phyloP scores from a whole-genome alignment of 768 basidiomycete species.

The Amanita pseudoporphyria region DNA sequence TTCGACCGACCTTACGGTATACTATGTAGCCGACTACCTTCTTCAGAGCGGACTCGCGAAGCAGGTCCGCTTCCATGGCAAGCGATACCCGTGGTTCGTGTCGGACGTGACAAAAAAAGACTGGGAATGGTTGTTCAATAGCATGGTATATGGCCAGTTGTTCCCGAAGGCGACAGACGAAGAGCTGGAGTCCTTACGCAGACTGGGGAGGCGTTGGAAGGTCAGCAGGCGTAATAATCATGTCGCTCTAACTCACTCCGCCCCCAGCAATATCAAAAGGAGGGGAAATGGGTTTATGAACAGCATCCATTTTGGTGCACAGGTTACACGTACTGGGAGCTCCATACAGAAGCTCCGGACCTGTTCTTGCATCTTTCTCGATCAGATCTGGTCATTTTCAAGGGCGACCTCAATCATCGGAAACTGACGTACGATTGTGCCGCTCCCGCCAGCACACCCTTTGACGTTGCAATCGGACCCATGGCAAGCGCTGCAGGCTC shows the following conservation, averaged over 20 bases:
- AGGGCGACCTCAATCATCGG: conserved; percentile 91
- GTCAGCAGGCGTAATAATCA: conserved; percentile 22
- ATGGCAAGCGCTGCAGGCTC: conserved; percentile 86
- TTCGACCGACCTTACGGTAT: conserved; percentile 3
- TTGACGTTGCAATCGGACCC: conserved; percentile 85
- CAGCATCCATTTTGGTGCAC: conserved; percentile 94
- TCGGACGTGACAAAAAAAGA: conserved; percentile 90
- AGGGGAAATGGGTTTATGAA: conserved; percentile 92
- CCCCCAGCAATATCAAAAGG: conserved; percentile 78
- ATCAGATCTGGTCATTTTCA: conserved; percentile 89
- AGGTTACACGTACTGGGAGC: conserved; percentile 91
- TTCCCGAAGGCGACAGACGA: conserved; percentile 77
- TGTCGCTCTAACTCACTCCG: background rate
- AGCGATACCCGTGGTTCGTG: conserved; percentile 92
- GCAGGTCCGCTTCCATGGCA: conserved; percentile 89
- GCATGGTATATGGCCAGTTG: conserved; percentile 85
- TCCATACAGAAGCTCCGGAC: conserved; percentile 78
- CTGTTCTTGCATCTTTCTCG: conserved; percentile 86
- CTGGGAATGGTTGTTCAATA: conserved; percentile 88
- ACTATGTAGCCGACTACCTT: conserved; percentile 71
- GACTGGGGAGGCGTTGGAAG: conserved; percentile 87
- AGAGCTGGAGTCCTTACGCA: conserved; percentile 72
- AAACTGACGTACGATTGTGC: conserved; percentile 85
- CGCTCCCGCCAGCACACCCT: conserved; percentile 79
- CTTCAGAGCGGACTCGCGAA: conserved; percentile 81